Evolutionary conservation across 805 yeast genomes (phyloP).

Genomic region (Babjeviella inositovora): DNA sequence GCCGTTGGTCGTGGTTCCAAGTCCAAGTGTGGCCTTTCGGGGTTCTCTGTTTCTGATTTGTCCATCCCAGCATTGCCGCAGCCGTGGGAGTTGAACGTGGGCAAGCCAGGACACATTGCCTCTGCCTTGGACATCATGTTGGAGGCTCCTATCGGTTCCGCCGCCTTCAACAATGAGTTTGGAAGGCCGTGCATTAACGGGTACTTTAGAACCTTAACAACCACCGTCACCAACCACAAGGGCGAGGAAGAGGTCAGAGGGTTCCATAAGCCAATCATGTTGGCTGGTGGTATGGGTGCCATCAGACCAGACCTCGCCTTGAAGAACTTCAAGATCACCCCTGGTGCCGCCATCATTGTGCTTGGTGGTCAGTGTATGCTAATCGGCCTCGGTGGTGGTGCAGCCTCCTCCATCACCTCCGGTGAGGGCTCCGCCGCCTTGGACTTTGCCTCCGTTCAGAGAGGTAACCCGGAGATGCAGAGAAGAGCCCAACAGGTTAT

Average conservation of each 20-base stretch:
- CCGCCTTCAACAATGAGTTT: slow-evolving; percentile 96
- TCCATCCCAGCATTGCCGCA: slow-evolving; percentile 71
- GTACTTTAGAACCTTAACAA: slow-evolving; percentile 88
- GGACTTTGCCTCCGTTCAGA: slow-evolving; percentile 97
- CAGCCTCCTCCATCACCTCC: slow-evolving; percentile 92
- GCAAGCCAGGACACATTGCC: slow-evolving; percentile 88
- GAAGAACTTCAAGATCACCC: slow-evolving; percentile 76
- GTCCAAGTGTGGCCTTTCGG: slow-evolving; percentile 91
- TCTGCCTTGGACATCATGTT: slow-evolving; percentile 88
- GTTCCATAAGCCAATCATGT: slow-evolving; percentile 97
- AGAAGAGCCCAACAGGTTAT: slow-evolving; percentile 98
- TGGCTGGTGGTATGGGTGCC: slow-evolving; percentile 98
- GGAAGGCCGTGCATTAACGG: slow-evolving; percentile 98
- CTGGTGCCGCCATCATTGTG: slow-evolving; percentile 84
- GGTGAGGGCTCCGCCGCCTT: slow-evolving; percentile 93
- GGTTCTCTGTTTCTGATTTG: slow-evolving; percentile 84
- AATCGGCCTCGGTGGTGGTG: slow-evolving; percentile 99
- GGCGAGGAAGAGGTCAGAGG: slow-evolving; percentile 75
- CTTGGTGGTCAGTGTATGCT: slow-evolving; percentile 97
- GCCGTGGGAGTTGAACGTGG: slow-evolving; percentile 87
- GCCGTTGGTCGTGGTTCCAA: slow-evolving; percentile 98
- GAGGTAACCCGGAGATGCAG: slow-evolving; percentile 99
- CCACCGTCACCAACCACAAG: slow-evolving; percentile 46
- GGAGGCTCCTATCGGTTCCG: slow-evolving; percentile 95
- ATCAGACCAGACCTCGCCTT: slow-evolving; percentile 86